Percentiles rank a stretch among this genome's conserved stretches.
Evolutionary conservation across 352 stramenopile species (phyloP).

Genomic region (Phytophthora foliorum): DNA sequence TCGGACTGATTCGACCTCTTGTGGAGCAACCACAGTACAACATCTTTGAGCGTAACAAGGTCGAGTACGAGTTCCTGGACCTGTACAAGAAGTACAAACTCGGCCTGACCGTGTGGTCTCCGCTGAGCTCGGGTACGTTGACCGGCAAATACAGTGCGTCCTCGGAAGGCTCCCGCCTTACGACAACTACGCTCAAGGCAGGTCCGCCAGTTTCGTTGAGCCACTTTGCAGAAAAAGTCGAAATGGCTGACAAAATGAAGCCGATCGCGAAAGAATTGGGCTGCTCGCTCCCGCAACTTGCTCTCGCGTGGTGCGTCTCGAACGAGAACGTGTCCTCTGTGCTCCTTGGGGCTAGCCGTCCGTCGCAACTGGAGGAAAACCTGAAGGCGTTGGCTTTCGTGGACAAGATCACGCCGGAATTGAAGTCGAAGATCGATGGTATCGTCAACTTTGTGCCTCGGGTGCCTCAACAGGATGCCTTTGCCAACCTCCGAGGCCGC

Average conservation of each 20-base stretch:
- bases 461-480: background rate
- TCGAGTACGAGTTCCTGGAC: slow-evolving; percentile 9
- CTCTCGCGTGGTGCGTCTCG: slow-evolving; percentile 58
- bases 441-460: slow-evolving; percentile 6
- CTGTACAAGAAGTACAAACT: slow-evolving; percentile 24
- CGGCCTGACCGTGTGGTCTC: slow-evolving; percentile 36
- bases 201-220: slow-evolving; percentile 44
- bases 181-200: slow-evolving; percentile 17
- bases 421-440: slow-evolving; percentile 9
- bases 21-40: slow-evolving; percentile 77
- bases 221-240: slow-evolving; percentile 30
- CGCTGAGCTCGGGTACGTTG: slow-evolving; percentile 45
- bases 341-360: slow-evolving; percentile 6
- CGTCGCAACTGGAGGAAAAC: slow-evolving; percentile 10
- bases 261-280: slow-evolving; percentile 46
- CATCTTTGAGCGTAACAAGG: slow-evolving; percentile 32
- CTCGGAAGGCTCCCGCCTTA: slow-evolving; percentile 43
- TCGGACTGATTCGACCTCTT: slow-evolving; percentile 44
- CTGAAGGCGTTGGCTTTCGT: slow-evolving; percentile 3
- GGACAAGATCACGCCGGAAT: slow-evolving; percentile 8
- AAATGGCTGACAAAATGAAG: slow-evolving; percentile 36
- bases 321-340: slow-evolving; percentile 14
- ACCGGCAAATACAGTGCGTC: slow-evolving; percentile 56
- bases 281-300: slow-evolving; percentile 54
- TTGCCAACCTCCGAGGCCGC: slow-evolving; percentile 5